These are phyloP conservation scores for Musa beccarii DNA, from an alignment of 176 grass and related monocot species.

Conservation along the genomic window DNA sequence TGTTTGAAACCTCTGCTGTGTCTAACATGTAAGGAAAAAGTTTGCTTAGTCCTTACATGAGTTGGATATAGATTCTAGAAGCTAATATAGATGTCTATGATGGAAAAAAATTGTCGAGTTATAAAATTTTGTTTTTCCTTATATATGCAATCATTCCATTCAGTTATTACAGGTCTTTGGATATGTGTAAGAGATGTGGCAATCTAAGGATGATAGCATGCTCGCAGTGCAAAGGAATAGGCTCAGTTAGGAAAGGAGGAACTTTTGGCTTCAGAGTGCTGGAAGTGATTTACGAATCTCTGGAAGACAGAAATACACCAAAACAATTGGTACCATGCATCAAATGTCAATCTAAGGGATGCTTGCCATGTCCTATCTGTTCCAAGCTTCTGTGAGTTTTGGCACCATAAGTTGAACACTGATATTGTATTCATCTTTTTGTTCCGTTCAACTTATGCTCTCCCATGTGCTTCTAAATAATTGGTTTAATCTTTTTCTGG, in stretches of 20 bases:
- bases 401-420: not conserved
- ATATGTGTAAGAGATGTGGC: conserved; percentile 79
- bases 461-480: not conserved
- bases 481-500: not conserved
- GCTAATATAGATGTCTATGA: not conserved
- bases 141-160: not conserved
- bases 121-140: not conserved
- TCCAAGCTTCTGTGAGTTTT: conserved; percentile 22
- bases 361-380: conserved; percentile 54
- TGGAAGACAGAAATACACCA: conserved; percentile 39
- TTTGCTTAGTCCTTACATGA: not conserved
- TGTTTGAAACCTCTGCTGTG: not conserved
- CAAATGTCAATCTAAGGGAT: conserved; percentile 64
- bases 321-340: conserved; percentile 38
- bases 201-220: conserved; percentile 78
- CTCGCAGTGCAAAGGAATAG: conserved; percentile 53
- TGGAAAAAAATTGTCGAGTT: not conserved
- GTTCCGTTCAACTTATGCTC: not conserved
- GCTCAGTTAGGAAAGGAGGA: conserved; percentile 49
- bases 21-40: not conserved
- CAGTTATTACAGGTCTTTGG: conserved; percentile 44
- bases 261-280: conserved; percentile 37
- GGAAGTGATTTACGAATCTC: conserved; percentile 64
- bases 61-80: not conserved
- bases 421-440: not conserved